Conservation (phyloP, 345 rosid genomes). For the Citrus maxima region DNA sequence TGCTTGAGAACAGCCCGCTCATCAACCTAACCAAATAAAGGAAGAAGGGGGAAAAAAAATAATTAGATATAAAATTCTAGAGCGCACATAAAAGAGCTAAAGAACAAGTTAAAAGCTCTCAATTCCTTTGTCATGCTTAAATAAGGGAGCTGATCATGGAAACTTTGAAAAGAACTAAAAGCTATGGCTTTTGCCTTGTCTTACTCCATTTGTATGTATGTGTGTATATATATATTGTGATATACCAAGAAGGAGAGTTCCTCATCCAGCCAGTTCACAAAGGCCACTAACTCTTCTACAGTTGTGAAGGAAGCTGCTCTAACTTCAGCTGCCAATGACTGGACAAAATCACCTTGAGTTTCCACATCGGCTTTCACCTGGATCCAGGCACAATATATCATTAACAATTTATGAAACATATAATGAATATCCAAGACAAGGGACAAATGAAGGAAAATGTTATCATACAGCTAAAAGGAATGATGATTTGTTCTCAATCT, state of each 20-base stretch:
- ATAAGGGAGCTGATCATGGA: not conserved
- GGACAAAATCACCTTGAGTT: conserved; percentile 97
- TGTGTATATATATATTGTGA: not conserved
- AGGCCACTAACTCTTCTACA: conserved; percentile 76
- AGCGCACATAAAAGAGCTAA: not conserved
- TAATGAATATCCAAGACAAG: not conserved
- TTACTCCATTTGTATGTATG: conserved; percentile 1
- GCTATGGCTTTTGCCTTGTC: not conserved
- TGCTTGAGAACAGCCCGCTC: conserved; percentile 98
- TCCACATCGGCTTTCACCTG: conserved; percentile 99
- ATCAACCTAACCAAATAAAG: conserved; percentile 60
- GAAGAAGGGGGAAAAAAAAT: not conserved
- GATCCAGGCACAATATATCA: conserved; percentile 13
- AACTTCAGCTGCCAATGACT: conserved; percentile 85
- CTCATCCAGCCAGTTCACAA: conserved; percentile 98
- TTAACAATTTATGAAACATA: conserved; percentile 13
- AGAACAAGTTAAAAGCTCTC: not conserved
- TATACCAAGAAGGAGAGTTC: conserved; percentile 97
- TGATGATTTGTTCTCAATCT: conserved; percentile 86
- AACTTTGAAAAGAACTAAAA: not conserved
- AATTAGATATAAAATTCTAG: not conserved
- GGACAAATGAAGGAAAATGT: conserved; percentile 11
- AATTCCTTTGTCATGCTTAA: not conserved
- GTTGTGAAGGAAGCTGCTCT: conserved; percentile 76
- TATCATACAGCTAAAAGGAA: conserved; percentile 87